Base-by-base conservation (phyloP, 768 basidiomycete genomes). In the Boletus coccyginus region DNA sequence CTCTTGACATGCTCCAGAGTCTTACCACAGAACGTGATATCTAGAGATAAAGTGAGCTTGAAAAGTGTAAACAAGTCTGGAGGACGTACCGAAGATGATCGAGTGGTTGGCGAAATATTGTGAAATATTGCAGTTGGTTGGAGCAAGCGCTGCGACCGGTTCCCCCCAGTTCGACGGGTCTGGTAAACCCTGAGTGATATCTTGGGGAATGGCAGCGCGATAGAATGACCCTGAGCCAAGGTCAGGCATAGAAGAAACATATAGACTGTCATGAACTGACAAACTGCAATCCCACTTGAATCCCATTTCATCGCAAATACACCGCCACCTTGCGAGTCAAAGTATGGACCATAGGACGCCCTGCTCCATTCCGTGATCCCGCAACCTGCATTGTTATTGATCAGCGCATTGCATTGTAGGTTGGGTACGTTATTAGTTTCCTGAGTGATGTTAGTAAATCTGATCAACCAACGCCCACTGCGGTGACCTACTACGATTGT, bases 231-330 rank as follows among this genome's bases (percentile, higher is more conserved):
- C 90, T 92, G 61, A 36, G 32, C 10, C 19, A 50, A 57, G 48
- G 46, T 62, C 24, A 63, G 44, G 13, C 40, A 55, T 41, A 8
- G 21, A 27, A 11, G 40, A 46, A 38, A 46, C 21, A 54, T 2
- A 35, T 10, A 50, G 36, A 47, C 16, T 16, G 29, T 27, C 12
- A 42, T 27, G 16, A 38, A 2, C 89, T 68, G 58, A 92, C 90
- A 92, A 59, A 90, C 80, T 40, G 84, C 81, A 53, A 92, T 90
- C 2, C 85, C 84, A 57, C 77, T 78, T 56, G 84, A 81, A 65
- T 93, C 89, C 93, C 93, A 94, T 62, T 88, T 87, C 89, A 92
- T 92, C 1, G 85, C 91, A 67, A 91, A 94, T 3, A 92, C 85
- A 4, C 93, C 93, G 6, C 93, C 93, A 11, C 87, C 83, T 65